These are phyloP conservation scores for Theileria parva DNA, from an alignment of 169 alveolate genomes.

Conservation along the genomic window DNA sequence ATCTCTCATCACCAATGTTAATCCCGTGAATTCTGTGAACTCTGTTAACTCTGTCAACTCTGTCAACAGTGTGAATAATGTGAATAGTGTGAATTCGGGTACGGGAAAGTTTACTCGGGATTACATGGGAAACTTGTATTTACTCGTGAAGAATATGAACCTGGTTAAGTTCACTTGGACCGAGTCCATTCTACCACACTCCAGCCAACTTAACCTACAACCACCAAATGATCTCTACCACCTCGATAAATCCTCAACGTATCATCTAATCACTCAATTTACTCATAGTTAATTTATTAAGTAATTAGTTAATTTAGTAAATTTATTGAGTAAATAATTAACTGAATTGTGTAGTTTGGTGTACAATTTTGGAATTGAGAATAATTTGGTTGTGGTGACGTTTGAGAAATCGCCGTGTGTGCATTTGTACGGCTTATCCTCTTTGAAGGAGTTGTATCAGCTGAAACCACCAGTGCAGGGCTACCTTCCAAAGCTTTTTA, in stretches of 20 bases:
- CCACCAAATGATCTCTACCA: not conserved
- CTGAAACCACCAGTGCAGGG: not conserved
- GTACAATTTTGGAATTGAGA: not conserved
- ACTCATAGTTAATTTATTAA: too few species aligned
- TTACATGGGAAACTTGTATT: not conserved
- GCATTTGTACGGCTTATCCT: not conserved
- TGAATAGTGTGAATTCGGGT: not conserved
- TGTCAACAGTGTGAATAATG: not conserved
- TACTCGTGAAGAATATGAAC: not conserved
- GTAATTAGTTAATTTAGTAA: not conserved
- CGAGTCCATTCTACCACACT: not conserved
- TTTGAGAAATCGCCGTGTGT: not conserved
- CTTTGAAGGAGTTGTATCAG: not conserved
- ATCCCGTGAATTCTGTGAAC: not conserved
- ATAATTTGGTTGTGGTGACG: constrained; percentile 3
- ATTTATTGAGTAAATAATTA: too few species aligned
- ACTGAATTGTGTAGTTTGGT: not conserved
- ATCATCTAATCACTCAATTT: too few species aligned
- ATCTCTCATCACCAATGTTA: not conserved
- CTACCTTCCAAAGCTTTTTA: not conserved
- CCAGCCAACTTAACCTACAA: not conserved
- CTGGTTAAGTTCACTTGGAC: not conserved
- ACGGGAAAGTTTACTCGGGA: not conserved
- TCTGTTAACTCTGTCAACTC: not conserved
- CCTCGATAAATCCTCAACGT: not conserved